These are phyloP conservation scores for Ustilago nuda DNA, from an alignment of 1,284 basidiomycete genomes.

Conservation along the genomic window DNA sequence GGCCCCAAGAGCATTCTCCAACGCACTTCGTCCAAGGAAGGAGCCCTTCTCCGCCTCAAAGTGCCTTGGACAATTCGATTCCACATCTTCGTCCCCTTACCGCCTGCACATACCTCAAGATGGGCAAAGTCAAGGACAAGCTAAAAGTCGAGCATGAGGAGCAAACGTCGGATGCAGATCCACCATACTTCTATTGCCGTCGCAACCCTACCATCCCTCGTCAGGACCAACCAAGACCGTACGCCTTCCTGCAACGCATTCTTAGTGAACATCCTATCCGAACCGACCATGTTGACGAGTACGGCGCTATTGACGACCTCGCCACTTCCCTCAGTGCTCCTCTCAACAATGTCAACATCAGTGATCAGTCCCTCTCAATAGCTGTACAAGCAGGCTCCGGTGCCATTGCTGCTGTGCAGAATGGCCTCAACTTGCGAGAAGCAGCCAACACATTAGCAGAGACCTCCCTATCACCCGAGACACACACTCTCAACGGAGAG, in stretches of 20 bases:
- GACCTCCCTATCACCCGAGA: constrained; percentile 6
- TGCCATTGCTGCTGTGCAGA: constrained; percentile 34
- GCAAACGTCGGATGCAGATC: constrained; percentile 12
- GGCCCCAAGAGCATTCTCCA: neutral
- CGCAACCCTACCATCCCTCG: constrained; percentile 47
- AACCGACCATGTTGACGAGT: constrained; percentile 12
- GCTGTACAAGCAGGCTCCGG: constrained; percentile 29
- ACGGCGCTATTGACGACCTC: constrained; percentile 5
- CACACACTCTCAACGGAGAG: neutral
- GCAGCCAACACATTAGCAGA: constrained; percentile 34
- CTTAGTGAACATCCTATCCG: constrained; percentile 42
- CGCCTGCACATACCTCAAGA: neutral
- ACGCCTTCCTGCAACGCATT: constrained; percentile 49
- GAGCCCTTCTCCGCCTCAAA: neutral
- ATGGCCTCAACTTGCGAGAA: constrained; percentile 35
- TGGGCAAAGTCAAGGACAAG: constrained; percentile 44
- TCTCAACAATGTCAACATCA: neutral
- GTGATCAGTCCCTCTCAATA: constrained; percentile 16
- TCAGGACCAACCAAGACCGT: constrained; percentile 35
- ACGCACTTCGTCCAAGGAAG: neutral
- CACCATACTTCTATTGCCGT: constrained; percentile 49
- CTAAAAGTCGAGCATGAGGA: constrained; percentile 11
- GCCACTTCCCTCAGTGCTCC: neutral
- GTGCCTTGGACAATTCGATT: neutral
- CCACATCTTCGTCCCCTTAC: neutral